Conservation (phyloP, 2,329 filamentous ascomycete species). For the Fusarium robinianum region DNA sequence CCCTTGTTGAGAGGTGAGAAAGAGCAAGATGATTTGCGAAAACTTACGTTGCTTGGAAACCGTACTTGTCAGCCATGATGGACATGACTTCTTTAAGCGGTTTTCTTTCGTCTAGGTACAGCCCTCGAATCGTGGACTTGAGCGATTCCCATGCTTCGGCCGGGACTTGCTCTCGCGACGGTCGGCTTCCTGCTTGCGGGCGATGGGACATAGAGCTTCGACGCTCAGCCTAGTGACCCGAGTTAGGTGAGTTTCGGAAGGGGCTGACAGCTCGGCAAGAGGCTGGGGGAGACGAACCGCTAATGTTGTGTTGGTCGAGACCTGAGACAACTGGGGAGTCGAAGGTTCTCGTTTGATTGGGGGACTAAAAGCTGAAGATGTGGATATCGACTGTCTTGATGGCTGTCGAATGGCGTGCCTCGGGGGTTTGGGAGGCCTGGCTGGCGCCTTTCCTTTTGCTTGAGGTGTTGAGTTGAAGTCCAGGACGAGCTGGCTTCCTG, state of each 20-base stretch:
- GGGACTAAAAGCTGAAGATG: slow-evolving; percentile 32
- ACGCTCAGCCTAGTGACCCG: slow-evolving; percentile 34
- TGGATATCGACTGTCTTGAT: slow-evolving; percentile 29
- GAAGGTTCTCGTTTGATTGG: slow-evolving; percentile 40
- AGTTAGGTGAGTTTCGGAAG: no score
- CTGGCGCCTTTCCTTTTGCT: slow-evolving; percentile 43
- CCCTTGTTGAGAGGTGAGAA: slow-evolving; percentile 21
- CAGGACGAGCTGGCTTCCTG: slow-evolving; percentile 44
- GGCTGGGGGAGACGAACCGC: slow-evolving; percentile 31
- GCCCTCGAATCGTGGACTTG: slow-evolving; percentile 50
- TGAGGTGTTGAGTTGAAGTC: slow-evolving; percentile 41
- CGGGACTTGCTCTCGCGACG: slow-evolving; percentile 50
- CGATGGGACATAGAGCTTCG: slow-evolving; percentile 38
- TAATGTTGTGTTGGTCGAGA: slow-evolving; percentile 30
- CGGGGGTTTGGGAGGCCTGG: slow-evolving; percentile 40
- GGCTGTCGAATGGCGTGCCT: slow-evolving; percentile 34
- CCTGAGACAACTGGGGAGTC: slow-evolving; percentile 36
- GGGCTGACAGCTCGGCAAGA: no score
- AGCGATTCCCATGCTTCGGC: slow-evolving; percentile 54
- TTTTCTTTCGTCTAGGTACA: slow-evolving; percentile 55
- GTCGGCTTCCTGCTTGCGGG: slow-evolving; percentile 41
- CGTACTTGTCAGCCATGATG: slow-evolving; percentile 54
- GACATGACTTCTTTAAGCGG: slow-evolving; percentile 58
- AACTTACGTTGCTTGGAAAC: slow-evolving; percentile 55
- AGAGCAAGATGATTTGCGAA: not conserved